phyloP scores from a whole-genome alignment of 768 basidiomycete species.

The Mycena galericulata region DNA sequence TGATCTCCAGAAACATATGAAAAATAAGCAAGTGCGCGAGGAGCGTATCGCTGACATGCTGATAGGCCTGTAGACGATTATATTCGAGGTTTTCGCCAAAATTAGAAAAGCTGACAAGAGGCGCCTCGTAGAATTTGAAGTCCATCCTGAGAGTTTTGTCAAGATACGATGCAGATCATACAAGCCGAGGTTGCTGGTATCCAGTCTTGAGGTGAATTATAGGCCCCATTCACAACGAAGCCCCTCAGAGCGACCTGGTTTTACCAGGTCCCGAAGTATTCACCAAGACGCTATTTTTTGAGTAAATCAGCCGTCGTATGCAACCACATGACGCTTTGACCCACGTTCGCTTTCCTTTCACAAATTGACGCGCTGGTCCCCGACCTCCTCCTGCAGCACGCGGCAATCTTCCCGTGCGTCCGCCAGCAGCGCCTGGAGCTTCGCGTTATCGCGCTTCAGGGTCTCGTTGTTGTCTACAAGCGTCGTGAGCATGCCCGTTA shows the following conservation, averaged over 20 bases:
- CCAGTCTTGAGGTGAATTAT: conserved; percentile 6
- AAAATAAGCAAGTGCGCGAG: conserved; percentile 25
- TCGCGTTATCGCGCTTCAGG: conserved; percentile 83
- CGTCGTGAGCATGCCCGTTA: conserved; percentile 81
- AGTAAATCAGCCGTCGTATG: background rate
- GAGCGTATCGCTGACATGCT: conserved; percentile 3
- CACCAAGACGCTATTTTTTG: background rate
- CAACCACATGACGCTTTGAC: conserved; percentile 24
- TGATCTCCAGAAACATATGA: conserved; percentile 19
- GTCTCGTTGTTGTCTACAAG: conserved; percentile 88
- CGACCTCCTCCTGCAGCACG: conserved; percentile 76
- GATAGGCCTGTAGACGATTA: background rate
- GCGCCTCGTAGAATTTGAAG: too few species aligned
- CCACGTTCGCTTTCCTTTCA: conserved; percentile 57
- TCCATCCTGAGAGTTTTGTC: too few species aligned
- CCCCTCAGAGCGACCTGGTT: conserved; percentile 12
- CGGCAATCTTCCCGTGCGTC: conserved; percentile 85
- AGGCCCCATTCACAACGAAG: conserved; percentile 25
- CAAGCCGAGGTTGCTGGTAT: background rate
- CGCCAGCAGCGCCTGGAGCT: conserved; percentile 78
- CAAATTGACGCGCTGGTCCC: conserved; percentile 72
- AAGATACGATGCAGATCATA: background rate
- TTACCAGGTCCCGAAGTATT: conserved; percentile 10
- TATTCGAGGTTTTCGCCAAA: background rate
- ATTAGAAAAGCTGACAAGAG: too few species aligned